These are phyloP conservation scores for Aegle marmelos DNA, from an alignment of 345 rosid genomes.

Conservation along the genomic window DNA sequence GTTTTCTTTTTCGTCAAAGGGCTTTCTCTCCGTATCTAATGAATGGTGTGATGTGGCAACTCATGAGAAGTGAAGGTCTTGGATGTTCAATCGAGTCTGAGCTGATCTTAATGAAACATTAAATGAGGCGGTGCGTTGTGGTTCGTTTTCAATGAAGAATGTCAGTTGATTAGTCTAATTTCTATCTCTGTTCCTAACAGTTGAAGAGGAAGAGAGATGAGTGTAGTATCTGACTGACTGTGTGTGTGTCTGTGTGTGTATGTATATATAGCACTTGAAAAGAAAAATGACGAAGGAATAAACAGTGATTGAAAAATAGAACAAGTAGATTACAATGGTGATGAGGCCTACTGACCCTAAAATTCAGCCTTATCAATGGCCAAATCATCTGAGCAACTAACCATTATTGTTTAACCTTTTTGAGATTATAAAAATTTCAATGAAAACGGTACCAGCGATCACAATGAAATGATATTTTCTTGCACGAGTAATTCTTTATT, in stretches of 20 bases:
- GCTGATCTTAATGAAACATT: no score
- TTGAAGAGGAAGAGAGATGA: background rate
- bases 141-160: no score
- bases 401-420: background rate
- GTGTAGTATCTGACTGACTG: background rate
- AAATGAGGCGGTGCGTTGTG: no score
- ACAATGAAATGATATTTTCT: no score
- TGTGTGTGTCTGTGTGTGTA: no score
- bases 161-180: background rate
- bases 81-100: no score
- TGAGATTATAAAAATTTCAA: background rate
- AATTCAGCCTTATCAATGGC: constrained; percentile 2
- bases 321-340: constrained; percentile 8
- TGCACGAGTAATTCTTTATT: no score
- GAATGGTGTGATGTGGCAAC: background rate
- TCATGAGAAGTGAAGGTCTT: background rate
- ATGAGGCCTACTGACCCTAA: background rate
- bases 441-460: no score
- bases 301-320: background rate
- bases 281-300: background rate
- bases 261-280: background rate
- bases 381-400: constrained; percentile 1
- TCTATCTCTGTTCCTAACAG: no score
- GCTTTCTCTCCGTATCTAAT: background rate
- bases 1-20: no score